These are phyloP conservation scores for Paecilomyces sp. DNA, from an alignment of 2,329 filamentous ascomycete species.

Conservation along the genomic window DNA sequence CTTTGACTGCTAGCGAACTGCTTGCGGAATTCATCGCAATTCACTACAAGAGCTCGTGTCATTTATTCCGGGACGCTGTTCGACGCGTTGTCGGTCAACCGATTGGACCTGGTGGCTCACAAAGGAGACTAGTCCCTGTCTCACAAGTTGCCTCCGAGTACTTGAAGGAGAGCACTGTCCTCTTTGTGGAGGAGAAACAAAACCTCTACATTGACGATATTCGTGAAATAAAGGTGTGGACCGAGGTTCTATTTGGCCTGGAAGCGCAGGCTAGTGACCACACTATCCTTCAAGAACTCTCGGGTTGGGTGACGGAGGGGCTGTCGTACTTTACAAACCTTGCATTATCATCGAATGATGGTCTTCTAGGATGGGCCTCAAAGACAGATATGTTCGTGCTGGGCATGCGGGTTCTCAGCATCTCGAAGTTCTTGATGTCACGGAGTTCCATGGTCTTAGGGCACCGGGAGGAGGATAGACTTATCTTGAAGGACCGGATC, in stretches of 20 bases:
- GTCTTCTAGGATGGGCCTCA: slow-evolving; percentile 65
- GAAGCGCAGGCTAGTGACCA: slow-evolving; percentile 15
- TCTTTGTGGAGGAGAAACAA: slow-evolving; percentile 86
- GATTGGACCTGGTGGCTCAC: slow-evolving; percentile 14
- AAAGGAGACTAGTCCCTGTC: slow-evolving; percentile 14
- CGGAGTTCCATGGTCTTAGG: slow-evolving; percentile 11
- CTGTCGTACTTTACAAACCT: slow-evolving; percentile 20
- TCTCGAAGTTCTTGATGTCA: slow-evolving; percentile 27
- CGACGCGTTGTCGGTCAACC: slow-evolving; percentile 31
- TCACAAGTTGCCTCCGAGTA: slow-evolving; percentile 23
- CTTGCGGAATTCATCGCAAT: slow-evolving; percentile 28
- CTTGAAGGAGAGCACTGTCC: slow-evolving; percentile 34
- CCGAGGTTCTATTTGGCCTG: slow-evolving; percentile 39
- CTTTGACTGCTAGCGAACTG: slow-evolving; percentile 41
- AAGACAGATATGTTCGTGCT: slow-evolving; percentile 57
- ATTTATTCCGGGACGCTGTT: slow-evolving; percentile 29
- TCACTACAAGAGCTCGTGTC: slow-evolving; percentile 23
- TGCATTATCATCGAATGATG: slow-evolving; percentile 42
- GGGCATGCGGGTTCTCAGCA: slow-evolving; percentile 30
- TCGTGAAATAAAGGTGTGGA: slow-evolving; percentile 66
- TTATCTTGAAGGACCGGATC: slow-evolving; percentile 15
- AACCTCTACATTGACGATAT: slow-evolving; percentile 89
- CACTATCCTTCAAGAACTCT: slow-evolving; percentile 13
- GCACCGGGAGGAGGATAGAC: slow-evolving; percentile 10
- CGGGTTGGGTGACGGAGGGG: slow-evolving; percentile 26